Base-by-base conservation (phyloP, 768 basidiomycete species). In the Cystofilobasidium macerans region DNA sequence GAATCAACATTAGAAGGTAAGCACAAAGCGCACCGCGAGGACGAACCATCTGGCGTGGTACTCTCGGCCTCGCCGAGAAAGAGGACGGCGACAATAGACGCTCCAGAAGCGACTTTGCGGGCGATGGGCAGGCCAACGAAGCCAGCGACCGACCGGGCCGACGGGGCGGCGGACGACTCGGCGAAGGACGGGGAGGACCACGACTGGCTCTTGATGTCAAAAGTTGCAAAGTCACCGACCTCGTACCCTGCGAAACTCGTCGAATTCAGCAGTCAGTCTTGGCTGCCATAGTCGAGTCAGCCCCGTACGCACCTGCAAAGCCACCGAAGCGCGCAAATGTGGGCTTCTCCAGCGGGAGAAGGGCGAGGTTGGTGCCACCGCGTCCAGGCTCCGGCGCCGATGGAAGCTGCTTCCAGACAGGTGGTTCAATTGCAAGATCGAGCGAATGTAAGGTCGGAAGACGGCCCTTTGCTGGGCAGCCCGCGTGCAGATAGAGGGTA, bases 281-380 rank as follows among this genome's bases (percentile, higher is more conserved):
- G 9, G 26, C 1, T n/a, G 6, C 6, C 11, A 35, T 26, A n/a
- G n/a, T 20, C 12, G 14, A 18, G 33, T 14, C 30, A 78, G 42
- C 14, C 5, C 5, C 9, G 24, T 1, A 47, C 45, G 45, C 4
- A 63, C 67, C 71, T 3, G 62, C 74, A 47, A 75, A 70, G 6
- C 70, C 70, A 24, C 77, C 80, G 66, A 77, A 80, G 6, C 79
- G 76, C 33, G 80, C 57, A 35, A 79, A 72, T 13, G 76, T 73
- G 22, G 70, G 64, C 12, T 69, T 69, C 6, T 67, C 59, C 0
- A 48, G n/a, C 28, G 71, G 63, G 16, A 76, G 65, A 8, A 73
- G 72, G 12, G 74, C 71, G 59, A 80, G 73, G n/a, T 74, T 75
- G 0, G 79, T 80, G 2, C 80, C 80, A 8, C 78, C 78, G 22